Base-by-base conservation (phyloP, 345 rosid species). In the Fremontodendron californicum region DNA sequence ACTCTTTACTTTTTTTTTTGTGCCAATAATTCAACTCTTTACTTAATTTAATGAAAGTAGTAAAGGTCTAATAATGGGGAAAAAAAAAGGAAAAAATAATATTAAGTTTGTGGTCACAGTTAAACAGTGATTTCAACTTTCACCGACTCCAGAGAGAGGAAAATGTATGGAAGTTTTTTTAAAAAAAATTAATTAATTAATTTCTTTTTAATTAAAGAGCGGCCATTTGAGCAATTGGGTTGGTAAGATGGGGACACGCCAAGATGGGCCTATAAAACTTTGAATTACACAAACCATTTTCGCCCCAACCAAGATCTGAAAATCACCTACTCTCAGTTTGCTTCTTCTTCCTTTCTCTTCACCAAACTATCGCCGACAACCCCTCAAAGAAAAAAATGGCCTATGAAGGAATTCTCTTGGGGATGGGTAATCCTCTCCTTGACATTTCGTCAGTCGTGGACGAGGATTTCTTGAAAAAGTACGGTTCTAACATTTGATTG, bases 361-460 rank as follows among this genome's bases (percentile, higher is more conserved):
- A 54, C 21, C 48, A 37, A 55, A 21, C 52, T 4, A 6, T 16
- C 37, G 33, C 55, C 27, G 55, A 45, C 77, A 61, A 45, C 71
- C 70, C 2, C 39, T n/a, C n/a, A 15, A 60, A 29, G 13, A 1
- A 15, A 42, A 7, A 11, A 77, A 94, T 92, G 96, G 91, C 89
- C 29, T 76, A 11, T 86, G 89, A 90, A 49, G 87, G 94, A 19
- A 78, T 92, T 75, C 82, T 96, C 3, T 15, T 96, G 78, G 98
- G 99, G 3, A 94, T 96, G 97, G 98, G 99, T 16, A 96, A 94
- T 73, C 99, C 98, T n/a, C 98, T 96, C 57, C 93, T 96, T 68
- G 99, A 96, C 92, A 89, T 94, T 83, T 91, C 96, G 5, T 88
- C 97, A 52, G 96, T 91, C 52, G 99, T 96, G 46, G 96, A 94